Evolutionary conservation across 2,329 filamentous ascomycete genomes (phyloP).

Genomic region (Geosmithia flava): DNA sequence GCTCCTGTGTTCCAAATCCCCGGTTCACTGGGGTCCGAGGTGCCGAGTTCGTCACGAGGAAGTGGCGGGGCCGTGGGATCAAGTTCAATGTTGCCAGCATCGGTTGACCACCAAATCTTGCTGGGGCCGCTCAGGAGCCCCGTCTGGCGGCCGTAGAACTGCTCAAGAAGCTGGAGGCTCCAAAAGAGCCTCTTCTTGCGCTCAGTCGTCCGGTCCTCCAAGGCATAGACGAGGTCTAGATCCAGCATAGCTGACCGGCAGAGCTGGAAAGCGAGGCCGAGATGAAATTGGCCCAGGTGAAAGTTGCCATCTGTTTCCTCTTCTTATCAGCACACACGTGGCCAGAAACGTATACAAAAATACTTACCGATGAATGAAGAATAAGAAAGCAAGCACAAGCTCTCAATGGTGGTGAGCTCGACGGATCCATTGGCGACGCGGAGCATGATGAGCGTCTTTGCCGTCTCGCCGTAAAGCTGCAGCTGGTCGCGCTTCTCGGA

Average conservation of each 20-base stretch:
- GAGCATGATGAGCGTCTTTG: constrained; percentile 30
- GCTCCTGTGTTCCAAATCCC: constrained; percentile 38
- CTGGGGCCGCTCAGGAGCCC: constrained; percentile 27
- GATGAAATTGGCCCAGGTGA: constrained; percentile 35
- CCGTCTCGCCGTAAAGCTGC: constrained; percentile 23
- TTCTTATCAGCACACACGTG: constrained; percentile 1
- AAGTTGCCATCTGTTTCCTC: constrained; percentile 28
- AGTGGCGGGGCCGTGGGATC: constrained; percentile 25
- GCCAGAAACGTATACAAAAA: not conserved
- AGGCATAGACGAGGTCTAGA: constrained; percentile 22
- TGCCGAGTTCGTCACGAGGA: constrained; percentile 30
- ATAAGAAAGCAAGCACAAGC: constrained; percentile 35
- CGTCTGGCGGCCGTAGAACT: constrained; percentile 33
- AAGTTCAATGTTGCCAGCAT: constrained; percentile 10
- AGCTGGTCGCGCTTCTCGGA: constrained; percentile 18
- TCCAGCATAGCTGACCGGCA: constrained; percentile 37
- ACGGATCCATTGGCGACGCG: constrained; percentile 37
- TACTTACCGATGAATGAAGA: constrained; percentile 33
- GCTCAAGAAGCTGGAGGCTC: constrained; percentile 36
- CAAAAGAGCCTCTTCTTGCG: constrained; percentile 37
- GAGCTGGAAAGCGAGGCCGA: constrained; percentile 35
- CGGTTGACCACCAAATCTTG: constrained; percentile 21
- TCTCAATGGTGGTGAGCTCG: constrained; percentile 34
- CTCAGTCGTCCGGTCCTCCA: constrained; percentile 20
- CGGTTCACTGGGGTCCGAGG: constrained; percentile 22